Evolutionary conservation across 176 grass and related monocot species (phyloP).

Genomic region (Triticum monococcum): DNA sequence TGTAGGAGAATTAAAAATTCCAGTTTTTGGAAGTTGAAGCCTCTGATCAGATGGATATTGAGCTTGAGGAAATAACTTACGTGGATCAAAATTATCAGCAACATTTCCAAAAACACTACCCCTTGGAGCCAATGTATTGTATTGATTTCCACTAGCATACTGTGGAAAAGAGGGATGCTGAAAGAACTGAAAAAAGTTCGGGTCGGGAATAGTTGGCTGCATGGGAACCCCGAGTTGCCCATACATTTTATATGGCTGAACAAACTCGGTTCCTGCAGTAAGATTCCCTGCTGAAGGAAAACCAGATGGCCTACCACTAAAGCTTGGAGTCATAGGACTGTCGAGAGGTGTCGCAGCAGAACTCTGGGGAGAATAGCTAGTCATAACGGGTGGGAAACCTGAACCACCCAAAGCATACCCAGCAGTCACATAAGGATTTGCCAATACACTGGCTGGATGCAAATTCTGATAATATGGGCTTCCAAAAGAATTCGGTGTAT

Average conservation of each 20-base stretch:
- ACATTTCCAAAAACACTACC: slow-evolving; percentile 43
- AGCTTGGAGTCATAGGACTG: slow-evolving; percentile 59
- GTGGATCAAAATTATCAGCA: slow-evolving; percentile 59
- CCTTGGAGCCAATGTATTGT: slow-evolving; percentile 62
- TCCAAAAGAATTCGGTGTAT: slow-evolving; percentile 56
- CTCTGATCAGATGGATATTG: slow-evolving; percentile 59
- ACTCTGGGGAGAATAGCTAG: slow-evolving; percentile 63
- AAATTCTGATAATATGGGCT: slow-evolving; percentile 59
- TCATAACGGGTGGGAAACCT: slow-evolving; percentile 57
- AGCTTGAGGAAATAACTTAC: slow-evolving; percentile 41
- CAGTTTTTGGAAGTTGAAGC: slow-evolving; percentile 46
- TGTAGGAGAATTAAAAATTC: slow-evolving; percentile 47
- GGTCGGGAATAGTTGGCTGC: slow-evolving; percentile 68
- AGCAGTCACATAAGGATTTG: slow-evolving; percentile 45
- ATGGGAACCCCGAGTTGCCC: slow-evolving; percentile 63
- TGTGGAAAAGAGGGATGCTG: slow-evolving; percentile 61
- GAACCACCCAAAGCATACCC: slow-evolving; percentile 65
- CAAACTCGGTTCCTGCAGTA: slow-evolving; percentile 51
- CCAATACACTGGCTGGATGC: slow-evolving; percentile 55
- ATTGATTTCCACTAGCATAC: slow-evolving; percentile 61
- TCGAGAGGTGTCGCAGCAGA: slow-evolving; percentile 49
- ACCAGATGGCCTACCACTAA: slow-evolving; percentile 56
- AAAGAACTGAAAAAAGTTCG: slow-evolving; percentile 59
- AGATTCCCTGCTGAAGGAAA: slow-evolving; percentile 49
- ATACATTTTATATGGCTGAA: slow-evolving; percentile 76